These are phyloP conservation scores for Monosporozyma aerobia DNA, from an alignment of 805 yeast genomes.

Conservation along the genomic window DNA sequence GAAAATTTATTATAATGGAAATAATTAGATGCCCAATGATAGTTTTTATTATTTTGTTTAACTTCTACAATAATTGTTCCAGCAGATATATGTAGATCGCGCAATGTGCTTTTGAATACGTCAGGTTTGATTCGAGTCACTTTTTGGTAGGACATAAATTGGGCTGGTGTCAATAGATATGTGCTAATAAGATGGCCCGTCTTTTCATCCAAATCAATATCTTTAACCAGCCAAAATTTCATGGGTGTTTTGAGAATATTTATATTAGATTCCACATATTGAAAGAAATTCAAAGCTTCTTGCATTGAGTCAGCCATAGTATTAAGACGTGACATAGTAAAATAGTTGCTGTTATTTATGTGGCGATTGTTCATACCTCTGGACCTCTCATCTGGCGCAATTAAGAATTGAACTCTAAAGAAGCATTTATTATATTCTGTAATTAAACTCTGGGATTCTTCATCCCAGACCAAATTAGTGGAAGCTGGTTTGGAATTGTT, in stretches of 20 bases:
- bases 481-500: constrained; percentile 31
- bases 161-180: constrained; percentile 21
- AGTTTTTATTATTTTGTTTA: constrained; percentile 16
- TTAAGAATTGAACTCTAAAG: constrained; percentile 30
- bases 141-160: constrained; percentile 20
- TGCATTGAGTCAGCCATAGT: constrained; percentile 23
- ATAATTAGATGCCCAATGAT: constrained; percentile 33
- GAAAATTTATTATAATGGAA: constrained; percentile 24
- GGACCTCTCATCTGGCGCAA: constrained; percentile 9
- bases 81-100: constrained; percentile 13
- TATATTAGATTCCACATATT: constrained; percentile 14
- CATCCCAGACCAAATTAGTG: constrained; percentile 30
- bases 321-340: constrained; percentile 30
- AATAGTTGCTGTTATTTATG: constrained; percentile 17
- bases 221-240: constrained; percentile 22
- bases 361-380: constrained; percentile 3
- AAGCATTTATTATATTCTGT: constrained; percentile 32
- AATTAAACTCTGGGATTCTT: constrained; percentile 19
- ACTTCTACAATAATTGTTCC: constrained; percentile 31
- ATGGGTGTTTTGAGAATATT: constrained; percentile 9
- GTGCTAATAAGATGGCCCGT: background rate
- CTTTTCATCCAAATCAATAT: constrained; percentile 5
- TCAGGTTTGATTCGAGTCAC: constrained; percentile 20
- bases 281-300: constrained; percentile 15
- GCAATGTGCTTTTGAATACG: constrained; percentile 11